Evolutionary conservation across 2,329 filamentous ascomycete species (phyloP).

Genomic region (Botryosphaeria dothidea): DNA sequence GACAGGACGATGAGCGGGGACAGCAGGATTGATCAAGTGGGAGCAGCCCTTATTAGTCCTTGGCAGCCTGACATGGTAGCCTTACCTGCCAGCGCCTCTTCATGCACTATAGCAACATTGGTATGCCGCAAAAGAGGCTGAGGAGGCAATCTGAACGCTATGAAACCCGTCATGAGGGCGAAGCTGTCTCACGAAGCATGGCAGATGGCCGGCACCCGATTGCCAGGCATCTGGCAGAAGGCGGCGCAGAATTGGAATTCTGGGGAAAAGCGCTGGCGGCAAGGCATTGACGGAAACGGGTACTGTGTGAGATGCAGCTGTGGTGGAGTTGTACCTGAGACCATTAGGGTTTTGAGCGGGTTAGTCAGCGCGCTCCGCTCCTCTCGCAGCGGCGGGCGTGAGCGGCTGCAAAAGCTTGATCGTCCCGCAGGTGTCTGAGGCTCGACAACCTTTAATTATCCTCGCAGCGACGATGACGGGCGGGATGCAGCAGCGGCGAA

Average conservation of each 20-base stretch:
- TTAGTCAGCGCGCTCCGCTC: slow-evolving; percentile 13
- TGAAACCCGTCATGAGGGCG: slow-evolving; percentile 44
- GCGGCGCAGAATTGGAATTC: slow-evolving; percentile 4
- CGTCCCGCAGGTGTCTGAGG: slow-evolving; percentile 9
- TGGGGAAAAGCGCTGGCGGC: slow-evolving; percentile 30
- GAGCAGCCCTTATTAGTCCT: slow-evolving; percentile 30
- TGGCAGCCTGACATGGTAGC: slow-evolving; percentile 29
- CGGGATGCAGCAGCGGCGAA: background rate
- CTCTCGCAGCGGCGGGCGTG: background rate
- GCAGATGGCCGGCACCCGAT: background rate
- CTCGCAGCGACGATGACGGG: slow-evolving; percentile 4
- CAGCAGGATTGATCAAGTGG: background rate
- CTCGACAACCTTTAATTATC: slow-evolving; percentile 10
- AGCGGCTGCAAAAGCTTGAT: slow-evolving; percentile 11
- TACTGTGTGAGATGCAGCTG: slow-evolving; percentile 32
- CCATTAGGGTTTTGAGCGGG: slow-evolving; percentile 23
- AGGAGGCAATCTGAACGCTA: slow-evolving; percentile 25
- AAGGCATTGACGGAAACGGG: slow-evolving; percentile 32
- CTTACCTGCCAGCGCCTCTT: background rate
- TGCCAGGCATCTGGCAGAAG: background rate
- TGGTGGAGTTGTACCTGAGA: slow-evolving; percentile 28
- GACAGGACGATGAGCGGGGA: slow-evolving; percentile 4
- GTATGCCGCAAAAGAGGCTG: slow-evolving; percentile 34
- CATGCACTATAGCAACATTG: slow-evolving; percentile 25
- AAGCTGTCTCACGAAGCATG: slow-evolving; percentile 37